phyloP scores from a whole-genome alignment of 495 filamentous ascomycete genomes.

The Amorphotheca resinae region DNA sequence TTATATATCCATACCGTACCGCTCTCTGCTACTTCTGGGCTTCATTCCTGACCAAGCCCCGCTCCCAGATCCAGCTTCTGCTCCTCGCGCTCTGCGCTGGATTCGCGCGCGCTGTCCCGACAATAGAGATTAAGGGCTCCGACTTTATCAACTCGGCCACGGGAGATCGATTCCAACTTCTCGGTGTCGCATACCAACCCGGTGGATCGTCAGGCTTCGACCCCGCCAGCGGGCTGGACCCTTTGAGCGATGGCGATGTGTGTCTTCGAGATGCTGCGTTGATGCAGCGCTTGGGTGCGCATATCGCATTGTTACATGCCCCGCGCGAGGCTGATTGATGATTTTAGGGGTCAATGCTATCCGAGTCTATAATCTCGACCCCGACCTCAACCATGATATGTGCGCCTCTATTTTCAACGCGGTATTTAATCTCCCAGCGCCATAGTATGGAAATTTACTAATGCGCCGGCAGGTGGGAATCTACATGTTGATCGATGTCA shows the following conservation, averaged over 20 bases:
- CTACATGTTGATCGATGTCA: constrained; percentile 70
- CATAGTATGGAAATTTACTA: constrained; percentile 3
- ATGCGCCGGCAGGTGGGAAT: constrained; percentile 28
- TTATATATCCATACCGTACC: too few species aligned
- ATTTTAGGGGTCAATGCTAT: constrained; percentile 65
- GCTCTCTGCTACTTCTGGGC: too few species aligned
- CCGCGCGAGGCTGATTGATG: too few species aligned
- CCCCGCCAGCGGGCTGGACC: constrained; percentile 45
- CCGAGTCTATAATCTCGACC: constrained; percentile 86
- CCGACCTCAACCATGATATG: constrained; percentile 70
- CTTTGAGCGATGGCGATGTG: constrained; percentile 57
- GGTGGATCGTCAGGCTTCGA: constrained; percentile 76
- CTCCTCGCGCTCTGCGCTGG: constrained; percentile 26
- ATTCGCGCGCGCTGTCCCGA: constrained; percentile 52
- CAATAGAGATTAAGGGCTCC: constrained; percentile 59
- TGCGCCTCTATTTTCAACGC: constrained; percentile 89
- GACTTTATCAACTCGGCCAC: constrained; percentile 76
- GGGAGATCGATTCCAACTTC: constrained; percentile 71
- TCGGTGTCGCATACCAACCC: constrained; percentile 92
- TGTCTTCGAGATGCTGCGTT: constrained; percentile 88
- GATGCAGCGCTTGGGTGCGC: constrained; percentile 64
- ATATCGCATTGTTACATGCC: too few species aligned
- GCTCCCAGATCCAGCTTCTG: constrained; percentile 3
- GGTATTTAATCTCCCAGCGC: constrained; percentile 5
- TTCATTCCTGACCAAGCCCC: too few species aligned